Evolutionary conservation across 2,329 filamentous ascomycete species (phyloP), one percentile per base, ranked within the genome.

Genomic region (Aspergillus udagawae): DNA sequence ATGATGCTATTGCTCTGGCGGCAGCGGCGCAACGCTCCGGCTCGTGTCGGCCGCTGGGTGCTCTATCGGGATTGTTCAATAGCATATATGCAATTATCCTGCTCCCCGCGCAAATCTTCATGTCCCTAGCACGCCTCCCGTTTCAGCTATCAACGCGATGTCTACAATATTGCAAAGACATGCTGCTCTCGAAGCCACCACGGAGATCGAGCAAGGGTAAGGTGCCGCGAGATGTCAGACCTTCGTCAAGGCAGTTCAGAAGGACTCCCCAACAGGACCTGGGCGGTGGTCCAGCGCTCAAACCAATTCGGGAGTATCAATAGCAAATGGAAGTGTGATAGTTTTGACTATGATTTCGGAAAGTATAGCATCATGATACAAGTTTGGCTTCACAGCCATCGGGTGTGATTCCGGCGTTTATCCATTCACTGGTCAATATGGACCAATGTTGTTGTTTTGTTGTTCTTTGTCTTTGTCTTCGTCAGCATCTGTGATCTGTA

Each of bases 1-100:
- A 87, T 60, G 92, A 96, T 66, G 88, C 91, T 3, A 82, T 96
- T 49, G 84, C 89, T 0, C 79, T 97, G n/a, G 90, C 91, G 2
- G 89, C 89, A 0, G 89, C 88, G 0, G 90, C 89, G 2, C 75
- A 79, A 60, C 67, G 69, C 27, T 63, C 68, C 1, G 65, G 47
- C 14, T 27, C 55, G 17, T 62, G 64, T 7, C 55, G 53, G 3
- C 65, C 66, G 17, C 59, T 60, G 23, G 68, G 63, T 21, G 66
- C 73, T 42, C 59, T 68, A 3, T 61, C 70, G 14, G 63, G 64
- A 5, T 41, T 77, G n/a, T 42, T 74, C 4, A 70, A 76, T 48
- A 75, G 72, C 71, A 49, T 67, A 9, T 75, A 68, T 52, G 67
- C 70, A 1, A 64, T 63, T 23, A 56, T 77, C 12, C 63, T 77